These are phyloP conservation scores for Sclerotinia minor DNA, from an alignment of 2,329 filamentous ascomycete genomes.

Conservation along the genomic window DNA sequence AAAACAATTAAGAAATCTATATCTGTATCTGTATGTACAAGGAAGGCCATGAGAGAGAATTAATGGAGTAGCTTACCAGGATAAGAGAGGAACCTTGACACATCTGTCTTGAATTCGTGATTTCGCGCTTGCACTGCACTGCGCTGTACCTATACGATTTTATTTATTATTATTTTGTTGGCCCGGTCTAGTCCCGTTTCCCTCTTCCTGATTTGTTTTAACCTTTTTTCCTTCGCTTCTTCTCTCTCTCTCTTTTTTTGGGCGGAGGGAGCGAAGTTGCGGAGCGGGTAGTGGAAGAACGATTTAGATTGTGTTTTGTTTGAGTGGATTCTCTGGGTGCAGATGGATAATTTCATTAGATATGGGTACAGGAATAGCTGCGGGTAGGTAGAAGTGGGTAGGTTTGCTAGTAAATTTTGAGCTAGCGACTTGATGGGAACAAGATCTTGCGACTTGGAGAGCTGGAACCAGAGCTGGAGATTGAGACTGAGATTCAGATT, in stretches of 20 bases:
- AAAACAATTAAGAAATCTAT: neutral
- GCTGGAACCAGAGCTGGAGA: too few relatives aligned
- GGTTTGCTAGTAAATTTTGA: neutral
- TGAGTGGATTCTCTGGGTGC: conserved; percentile 1
- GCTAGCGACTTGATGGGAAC: neutral
- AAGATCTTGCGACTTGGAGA: too few relatives aligned
- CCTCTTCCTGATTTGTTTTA: neutral
- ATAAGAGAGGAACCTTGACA: conserved; percentile 9
- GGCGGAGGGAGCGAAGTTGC: neutral
- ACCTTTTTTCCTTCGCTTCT: neutral
- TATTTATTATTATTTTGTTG: neutral
- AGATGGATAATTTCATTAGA: neutral
- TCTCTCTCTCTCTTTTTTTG: neutral
- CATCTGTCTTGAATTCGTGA: conserved; percentile 19
- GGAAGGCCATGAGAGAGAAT: conserved; percentile 13
- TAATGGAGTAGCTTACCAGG: conserved; percentile 15
- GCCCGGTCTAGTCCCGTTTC: neutral
- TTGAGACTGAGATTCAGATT: too few relatives aligned
- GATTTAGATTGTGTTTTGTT: neutral
- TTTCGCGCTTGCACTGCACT: neutral
- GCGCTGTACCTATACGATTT: neutral
- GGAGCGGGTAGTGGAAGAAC: neutral
- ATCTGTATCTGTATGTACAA: neutral
- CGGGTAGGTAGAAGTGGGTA: neutral
- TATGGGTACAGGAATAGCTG: neutral